phyloP scores from a whole-genome alignment of 805 yeast genomes.

The Starmerella gropengiesseri region DNA sequence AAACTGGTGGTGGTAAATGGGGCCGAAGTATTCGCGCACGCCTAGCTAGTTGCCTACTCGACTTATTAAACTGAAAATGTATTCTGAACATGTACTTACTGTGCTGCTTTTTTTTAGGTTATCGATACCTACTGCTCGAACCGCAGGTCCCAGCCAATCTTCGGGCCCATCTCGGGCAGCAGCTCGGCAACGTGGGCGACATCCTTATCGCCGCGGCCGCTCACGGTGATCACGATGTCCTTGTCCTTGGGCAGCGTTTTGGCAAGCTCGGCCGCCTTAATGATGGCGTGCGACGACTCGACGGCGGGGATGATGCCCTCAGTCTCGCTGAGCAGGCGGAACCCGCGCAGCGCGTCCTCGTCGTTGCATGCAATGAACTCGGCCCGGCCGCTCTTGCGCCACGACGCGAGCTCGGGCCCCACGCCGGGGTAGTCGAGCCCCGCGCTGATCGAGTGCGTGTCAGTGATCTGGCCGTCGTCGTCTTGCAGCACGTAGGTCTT shows the following conservation, averaged over 20 bases:
- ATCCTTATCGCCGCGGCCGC: constrained; percentile 99
- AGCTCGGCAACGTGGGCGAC: constrained; percentile 95
- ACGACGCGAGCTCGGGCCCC: constrained; percentile 92
- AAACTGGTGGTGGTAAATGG: too few species aligned
- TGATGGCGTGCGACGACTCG: constrained; percentile 94
- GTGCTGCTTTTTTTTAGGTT: neutral
- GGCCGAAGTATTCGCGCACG: neutral
- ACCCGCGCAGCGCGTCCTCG: constrained; percentile 88
- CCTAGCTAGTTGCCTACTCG: too few species aligned
- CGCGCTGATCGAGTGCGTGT: constrained; percentile 96
- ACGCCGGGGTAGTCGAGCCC: constrained; percentile 99
- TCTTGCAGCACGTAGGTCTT: constrained; percentile 87
- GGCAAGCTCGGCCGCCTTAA: constrained; percentile 82
- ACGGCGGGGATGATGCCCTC: constrained; percentile 99
- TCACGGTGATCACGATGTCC: constrained; percentile 75
- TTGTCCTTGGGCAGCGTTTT: constrained; percentile 68
- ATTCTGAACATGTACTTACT: neutral
- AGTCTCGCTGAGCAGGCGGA: constrained; percentile 73
- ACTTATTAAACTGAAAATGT: neutral
- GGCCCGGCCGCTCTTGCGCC: constrained; percentile 93
- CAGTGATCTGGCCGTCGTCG: constrained; percentile 89
- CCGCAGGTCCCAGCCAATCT: constrained; percentile 93
- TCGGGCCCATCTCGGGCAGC: constrained; percentile 78
- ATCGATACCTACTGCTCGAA: constrained; percentile 32
- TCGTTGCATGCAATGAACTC: constrained; percentile 85